phyloP scores from a whole-genome alignment of 2,329 filamentous ascomycete genomes.

The Verticillium klebahnii region DNA sequence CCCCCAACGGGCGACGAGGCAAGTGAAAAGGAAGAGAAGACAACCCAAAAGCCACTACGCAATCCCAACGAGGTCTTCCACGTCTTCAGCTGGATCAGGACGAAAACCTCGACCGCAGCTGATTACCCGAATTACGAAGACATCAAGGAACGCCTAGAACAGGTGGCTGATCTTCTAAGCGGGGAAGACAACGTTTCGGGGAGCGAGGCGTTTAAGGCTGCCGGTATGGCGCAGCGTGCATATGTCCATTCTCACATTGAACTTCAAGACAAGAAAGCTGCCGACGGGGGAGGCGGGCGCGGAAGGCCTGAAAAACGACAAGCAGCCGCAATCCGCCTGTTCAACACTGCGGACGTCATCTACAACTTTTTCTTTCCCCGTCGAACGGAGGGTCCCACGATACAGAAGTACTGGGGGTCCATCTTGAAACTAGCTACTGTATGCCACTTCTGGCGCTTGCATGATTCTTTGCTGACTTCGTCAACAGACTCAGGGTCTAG shows the following conservation, averaged over 20 bases:
- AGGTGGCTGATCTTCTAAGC: background rate
- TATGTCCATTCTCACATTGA: background rate
- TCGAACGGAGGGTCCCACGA: slow-evolving; percentile 8
- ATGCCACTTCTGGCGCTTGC: slow-evolving; percentile 6
- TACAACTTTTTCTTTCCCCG: slow-evolving; percentile 39
- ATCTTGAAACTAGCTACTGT: slow-evolving; percentile 23
- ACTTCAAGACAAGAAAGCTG: slow-evolving; percentile 8
- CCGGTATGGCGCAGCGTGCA: slow-evolving; percentile 13
- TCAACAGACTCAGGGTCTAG: background rate
- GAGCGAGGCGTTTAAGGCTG: slow-evolving; percentile 6
- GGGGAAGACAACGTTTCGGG: slow-evolving; percentile 8
- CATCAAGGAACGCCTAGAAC: background rate
- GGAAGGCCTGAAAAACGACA: slow-evolving; percentile 11
- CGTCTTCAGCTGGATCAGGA: slow-evolving; percentile 10
- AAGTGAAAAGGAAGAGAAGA: background rate
- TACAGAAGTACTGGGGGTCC: slow-evolving; percentile 40
- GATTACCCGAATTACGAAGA: background rate
- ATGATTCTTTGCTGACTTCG: background rate
- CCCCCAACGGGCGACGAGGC: background rate
- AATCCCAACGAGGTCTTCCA: slow-evolving; percentile 5
- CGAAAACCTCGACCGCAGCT: background rate
- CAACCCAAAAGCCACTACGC: background rate
- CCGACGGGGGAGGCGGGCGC: background rate
- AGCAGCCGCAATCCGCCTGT: slow-evolving; percentile 15
- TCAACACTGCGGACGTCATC: slow-evolving; percentile 33